Conservation (phyloP, 2,329 filamentous ascomycete genomes). For the Parastagonospora nodorum region DNA sequence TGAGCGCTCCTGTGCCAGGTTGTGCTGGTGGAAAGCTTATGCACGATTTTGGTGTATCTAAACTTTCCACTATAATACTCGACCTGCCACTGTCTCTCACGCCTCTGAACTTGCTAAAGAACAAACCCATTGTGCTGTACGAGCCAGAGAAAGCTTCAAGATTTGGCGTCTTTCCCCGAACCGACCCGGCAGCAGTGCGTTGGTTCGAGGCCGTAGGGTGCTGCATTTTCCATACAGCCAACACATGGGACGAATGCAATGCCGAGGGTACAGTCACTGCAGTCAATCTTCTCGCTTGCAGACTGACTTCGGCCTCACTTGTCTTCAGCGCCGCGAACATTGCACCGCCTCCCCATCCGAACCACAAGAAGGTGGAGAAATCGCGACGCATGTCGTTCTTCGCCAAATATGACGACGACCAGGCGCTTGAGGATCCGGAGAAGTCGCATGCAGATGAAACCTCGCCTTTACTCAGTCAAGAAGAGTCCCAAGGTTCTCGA, state of each 20-base stretch:
- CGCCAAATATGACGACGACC: conserved; percentile 49
- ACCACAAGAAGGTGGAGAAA: conserved; percentile 7
- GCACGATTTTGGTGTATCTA: conserved; percentile 75
- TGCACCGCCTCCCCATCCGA: conserved; percentile 53
- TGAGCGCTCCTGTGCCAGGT: conserved; percentile 65
- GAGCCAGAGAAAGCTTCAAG: conserved; percentile 62
- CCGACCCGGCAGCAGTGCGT: conserved; percentile 59
- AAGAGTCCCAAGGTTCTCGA: not conserved
- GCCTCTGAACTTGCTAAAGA: conserved; percentile 63
- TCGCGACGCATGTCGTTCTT: conserved; percentile 53
- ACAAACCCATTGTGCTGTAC: conserved; percentile 64
- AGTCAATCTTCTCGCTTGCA: conserved; percentile 69
- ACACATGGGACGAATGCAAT: conserved; percentile 65
- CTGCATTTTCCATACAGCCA: conserved; percentile 74
- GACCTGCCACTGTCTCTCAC: conserved; percentile 71
- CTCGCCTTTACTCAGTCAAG: conserved; percentile 19
- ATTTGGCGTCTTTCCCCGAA: conserved; percentile 71
- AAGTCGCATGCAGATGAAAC: conserved; percentile 33
- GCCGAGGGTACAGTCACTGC: conserved; percentile 41
- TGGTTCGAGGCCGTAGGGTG: conserved; percentile 73
- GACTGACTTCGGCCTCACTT: conserved; percentile 68
- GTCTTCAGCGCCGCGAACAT: conserved; percentile 70
- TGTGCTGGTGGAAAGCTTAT: conserved; percentile 71
- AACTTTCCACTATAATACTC: conserved; percentile 67
- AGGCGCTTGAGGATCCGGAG: conserved; percentile 27